Percentiles rank a stretch among this genome's conserved stretches.
Conservation (phyloP, 768 basidiomycete species). For the Tubosaeta sp. region DNA sequence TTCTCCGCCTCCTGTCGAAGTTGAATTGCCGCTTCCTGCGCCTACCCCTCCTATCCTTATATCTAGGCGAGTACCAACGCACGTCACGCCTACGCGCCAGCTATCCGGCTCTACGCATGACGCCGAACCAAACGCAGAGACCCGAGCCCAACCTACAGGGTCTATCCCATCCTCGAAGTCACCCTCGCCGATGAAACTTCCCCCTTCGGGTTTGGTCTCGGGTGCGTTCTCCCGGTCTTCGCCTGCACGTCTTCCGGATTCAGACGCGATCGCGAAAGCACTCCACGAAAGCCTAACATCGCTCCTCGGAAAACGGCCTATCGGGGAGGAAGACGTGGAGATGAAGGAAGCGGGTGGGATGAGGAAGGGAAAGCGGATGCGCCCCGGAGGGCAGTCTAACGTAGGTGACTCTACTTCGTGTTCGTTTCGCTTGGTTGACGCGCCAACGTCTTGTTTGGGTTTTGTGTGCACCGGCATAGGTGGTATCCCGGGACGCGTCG, state of each 20-base stretch:
- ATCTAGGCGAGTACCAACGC: not conserved
- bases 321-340: conserved; percentile 36
- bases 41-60: not conserved
- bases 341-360: conserved; percentile 14
- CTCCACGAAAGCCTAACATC: conserved; percentile 67
- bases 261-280: conserved; percentile 48
- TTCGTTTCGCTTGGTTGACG: not conserved
- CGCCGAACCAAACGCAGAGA: conserved; percentile 24
- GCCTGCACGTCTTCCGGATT: conserved; percentile 35
- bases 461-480: not conserved
- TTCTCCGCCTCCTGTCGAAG: conserved; percentile 19
- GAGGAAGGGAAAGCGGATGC: conserved; percentile 34
- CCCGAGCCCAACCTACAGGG: conserved; percentile 22
- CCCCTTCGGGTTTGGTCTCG: conserved; percentile 15
- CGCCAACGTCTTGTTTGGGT: not conserved
- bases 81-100: not conserved
- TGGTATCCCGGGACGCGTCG: conserved; percentile 37
- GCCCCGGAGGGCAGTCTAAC: conserved; percentile 36
- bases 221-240: conserved; percentile 18
- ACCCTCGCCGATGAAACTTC: conserved; percentile 50
- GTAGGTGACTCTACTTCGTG: conserved; percentile 18
- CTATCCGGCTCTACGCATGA: conserved; percentile 8
- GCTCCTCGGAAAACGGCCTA: conserved; percentile 63
- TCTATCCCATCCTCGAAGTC: conserved; percentile 58
- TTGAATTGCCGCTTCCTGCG: not conserved